Evolutionary conservation across 495 filamentous ascomycete genomes (phyloP).

Genomic region (Penicillium cinerascens): DNA sequence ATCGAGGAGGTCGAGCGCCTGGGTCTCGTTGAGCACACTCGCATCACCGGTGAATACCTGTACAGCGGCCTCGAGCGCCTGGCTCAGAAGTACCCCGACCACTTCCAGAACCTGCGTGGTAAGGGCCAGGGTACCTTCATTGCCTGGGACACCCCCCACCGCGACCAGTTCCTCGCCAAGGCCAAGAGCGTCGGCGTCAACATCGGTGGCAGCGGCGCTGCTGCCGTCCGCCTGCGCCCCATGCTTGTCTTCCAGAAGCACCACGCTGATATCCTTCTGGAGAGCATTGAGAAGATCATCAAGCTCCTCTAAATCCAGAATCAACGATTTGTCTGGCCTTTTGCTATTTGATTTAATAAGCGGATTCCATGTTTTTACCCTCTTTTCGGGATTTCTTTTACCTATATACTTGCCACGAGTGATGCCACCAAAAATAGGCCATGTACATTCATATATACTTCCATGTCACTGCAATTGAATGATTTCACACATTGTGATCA

Average conservation of each 20-base stretch:
- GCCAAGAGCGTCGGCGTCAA: conserved; percentile 78
- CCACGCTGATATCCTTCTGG: conserved; percentile 71
- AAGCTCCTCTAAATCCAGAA: conserved; percentile 46
- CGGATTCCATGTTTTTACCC: conserved; percentile 16
- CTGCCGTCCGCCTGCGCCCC: conserved; percentile 79
- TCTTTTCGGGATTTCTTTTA: conserved; percentile 1
- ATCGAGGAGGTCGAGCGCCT: conserved; percentile 81
- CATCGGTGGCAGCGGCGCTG: conserved; percentile 82
- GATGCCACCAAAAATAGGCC: conserved; percentile 19
- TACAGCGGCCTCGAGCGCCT: conserved; percentile 67
- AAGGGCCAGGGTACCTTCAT: conserved; percentile 97
- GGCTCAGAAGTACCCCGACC: conserved; percentile 68
- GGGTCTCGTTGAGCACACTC: conserved; percentile 77
- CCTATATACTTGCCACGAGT: conserved; percentile 16
- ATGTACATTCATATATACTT: conserved; percentile 24
- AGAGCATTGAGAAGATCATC: conserved; percentile 72
- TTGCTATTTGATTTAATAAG: conserved; percentile 24
- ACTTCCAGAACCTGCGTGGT: conserved; percentile 87
- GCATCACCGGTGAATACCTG: conserved; percentile 78
- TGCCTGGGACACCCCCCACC: conserved; percentile 83
- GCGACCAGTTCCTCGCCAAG: conserved; percentile 80
- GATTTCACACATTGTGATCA: conserved; percentile 2
- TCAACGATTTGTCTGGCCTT: conserved; percentile 3
- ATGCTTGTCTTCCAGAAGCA: conserved; percentile 96
- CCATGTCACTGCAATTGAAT: conserved; percentile 14